Base-by-base conservation (phyloP, 2,329 filamentous ascomycete species). In the Exophiala phaeomuriformis region DNA sequence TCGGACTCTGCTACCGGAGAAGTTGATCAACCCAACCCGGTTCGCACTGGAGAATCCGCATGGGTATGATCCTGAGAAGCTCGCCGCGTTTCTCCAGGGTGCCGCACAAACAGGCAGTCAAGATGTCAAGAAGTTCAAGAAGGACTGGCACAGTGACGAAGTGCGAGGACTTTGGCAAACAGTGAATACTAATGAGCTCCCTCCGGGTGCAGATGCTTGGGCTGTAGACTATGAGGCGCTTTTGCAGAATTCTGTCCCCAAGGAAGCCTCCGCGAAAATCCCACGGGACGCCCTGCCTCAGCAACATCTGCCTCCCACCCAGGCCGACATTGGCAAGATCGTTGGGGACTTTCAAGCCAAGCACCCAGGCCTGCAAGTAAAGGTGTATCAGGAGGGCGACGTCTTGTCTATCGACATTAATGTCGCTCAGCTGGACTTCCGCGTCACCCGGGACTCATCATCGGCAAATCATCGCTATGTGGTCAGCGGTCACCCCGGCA, bases 181-280 rank as follows among this genome's bases (percentile, higher is more conserved):
- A 32, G 63, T 72, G 35, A 57, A 55, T 5, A 66, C 69, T 28
- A 64, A 65, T 27, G 66, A 67, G 33, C 63, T 72, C 49, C 64
- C 61, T 36, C 68, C 72, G 47, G 67, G 67, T 2, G 65, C 64
- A 12, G 72, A 72, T 4, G 64, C 69, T 36, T 75, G 72, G 72
- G 66, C 69, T 33, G 59, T 63, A 12, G 70, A 75, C 54, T 75
- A 75, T 41, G 65, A 63, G 33, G 56, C 57, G 3, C 56, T 73
- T 9, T 58, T 70, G 2, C 63, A 65, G 46, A 62, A 66, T 6
- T 57, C 72, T 29, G 56, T 63, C 29, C 59, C 63, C 29, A 61
- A 66, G 12, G 66, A 72, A 40, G 54, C 61, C 19, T 30, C 31
- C 9, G 27, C 47, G 28, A 49, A 9, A 6, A 35, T 36, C 42